A percentile compares a stretch with the other conserved stretches of the same genome.
Evolutionary conservation across 495 filamentous ascomycete species (phyloP).

Genomic region (Saxophila tyrrhenica): DNA sequence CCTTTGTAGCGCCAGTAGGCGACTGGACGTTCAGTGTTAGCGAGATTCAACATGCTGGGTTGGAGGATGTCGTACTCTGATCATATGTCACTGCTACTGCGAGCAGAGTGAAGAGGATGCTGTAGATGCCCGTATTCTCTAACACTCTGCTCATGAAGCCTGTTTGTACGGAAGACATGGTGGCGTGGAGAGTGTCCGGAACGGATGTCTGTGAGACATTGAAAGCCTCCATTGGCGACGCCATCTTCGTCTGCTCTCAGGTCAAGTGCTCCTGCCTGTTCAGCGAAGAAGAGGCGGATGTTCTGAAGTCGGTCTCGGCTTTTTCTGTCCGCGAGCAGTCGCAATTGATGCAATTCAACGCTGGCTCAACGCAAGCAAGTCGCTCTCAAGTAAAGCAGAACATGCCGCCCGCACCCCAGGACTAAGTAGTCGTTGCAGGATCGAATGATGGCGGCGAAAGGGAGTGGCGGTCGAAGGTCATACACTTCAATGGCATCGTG

Average conservation of each 20-base stretch:
- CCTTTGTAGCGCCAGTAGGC: constrained; percentile 76
- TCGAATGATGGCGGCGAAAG: too few species aligned
- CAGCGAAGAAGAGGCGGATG: background rate
- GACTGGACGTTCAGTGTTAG: constrained; percentile 5
- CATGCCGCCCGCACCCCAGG: too few species aligned
- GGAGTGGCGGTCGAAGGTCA: too few species aligned
- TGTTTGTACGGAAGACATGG: constrained; percentile 2
- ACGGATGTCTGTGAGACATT: constrained; percentile 13
- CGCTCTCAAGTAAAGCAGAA: too few species aligned
- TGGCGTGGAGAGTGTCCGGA: constrained; percentile 8
- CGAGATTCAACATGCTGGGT: background rate
- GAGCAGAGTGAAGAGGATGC: constrained; percentile 52
- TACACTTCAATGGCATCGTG: too few species aligned
- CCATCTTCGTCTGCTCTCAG: constrained; percentile 12
- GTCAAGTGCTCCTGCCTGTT: background rate
- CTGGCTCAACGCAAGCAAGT: too few species aligned
- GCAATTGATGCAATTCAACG: too few species aligned
- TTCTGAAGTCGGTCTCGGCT: too few species aligned
- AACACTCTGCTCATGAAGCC: constrained; percentile 29
- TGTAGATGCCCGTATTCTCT: constrained; percentile 50
- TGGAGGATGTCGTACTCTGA: constrained; percentile 51
- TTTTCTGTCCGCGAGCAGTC: too few species aligned
- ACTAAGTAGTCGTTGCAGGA: too few species aligned
- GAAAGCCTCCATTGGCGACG: constrained; percentile 17
- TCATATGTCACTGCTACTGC: constrained; percentile 68